Percentiles rank a stretch among this genome's conserved stretches.
Evolutionary conservation across 2,329 filamentous ascomycete genomes (phyloP).

Genomic region (Fusarium domesticum): DNA sequence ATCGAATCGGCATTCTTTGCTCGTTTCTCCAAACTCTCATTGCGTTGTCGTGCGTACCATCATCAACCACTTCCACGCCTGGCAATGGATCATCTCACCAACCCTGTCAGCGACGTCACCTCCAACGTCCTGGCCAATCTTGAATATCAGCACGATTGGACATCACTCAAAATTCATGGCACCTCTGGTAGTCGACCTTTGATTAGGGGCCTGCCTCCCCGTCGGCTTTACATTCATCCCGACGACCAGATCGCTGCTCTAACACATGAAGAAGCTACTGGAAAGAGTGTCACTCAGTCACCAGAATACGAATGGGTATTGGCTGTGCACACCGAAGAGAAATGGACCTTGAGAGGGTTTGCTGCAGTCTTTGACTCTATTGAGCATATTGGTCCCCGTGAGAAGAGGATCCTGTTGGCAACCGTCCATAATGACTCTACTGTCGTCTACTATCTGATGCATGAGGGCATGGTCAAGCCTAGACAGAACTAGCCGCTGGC

Average conservation of each 20-base stretch:
- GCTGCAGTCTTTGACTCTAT: slow-evolving; percentile 68
- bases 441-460: slow-evolving; percentile 79
- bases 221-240: slow-evolving; percentile 72
- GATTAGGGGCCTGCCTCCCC: slow-evolving; percentile 70
- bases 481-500: slow-evolving; percentile 62
- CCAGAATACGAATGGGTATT: slow-evolving; percentile 73
- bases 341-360: slow-evolving; percentile 65
- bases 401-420: slow-evolving; percentile 70
- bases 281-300: slow-evolving; percentile 43
- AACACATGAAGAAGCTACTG: slow-evolving; percentile 53
- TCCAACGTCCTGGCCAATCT: slow-evolving; percentile 65
- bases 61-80: slow-evolving; percentile 1
- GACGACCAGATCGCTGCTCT: slow-evolving; percentile 77
- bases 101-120: slow-evolving; percentile 28
- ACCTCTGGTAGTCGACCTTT: slow-evolving; percentile 52
- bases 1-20: background rate
- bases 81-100: slow-evolving; percentile 14
- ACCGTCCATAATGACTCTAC: slow-evolving; percentile 78
- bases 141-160: slow-evolving; percentile 73
- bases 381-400: slow-evolving; percentile 44
- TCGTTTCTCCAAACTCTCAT: slow-evolving; percentile 5
- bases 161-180: slow-evolving; percentile 54
- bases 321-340: slow-evolving; percentile 69
- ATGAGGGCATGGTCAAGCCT: slow-evolving; percentile 84
- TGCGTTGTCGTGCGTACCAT: background rate